phyloP scores from a whole-genome alignment of 306 rosid species.

The Quercus parvula region DNA sequence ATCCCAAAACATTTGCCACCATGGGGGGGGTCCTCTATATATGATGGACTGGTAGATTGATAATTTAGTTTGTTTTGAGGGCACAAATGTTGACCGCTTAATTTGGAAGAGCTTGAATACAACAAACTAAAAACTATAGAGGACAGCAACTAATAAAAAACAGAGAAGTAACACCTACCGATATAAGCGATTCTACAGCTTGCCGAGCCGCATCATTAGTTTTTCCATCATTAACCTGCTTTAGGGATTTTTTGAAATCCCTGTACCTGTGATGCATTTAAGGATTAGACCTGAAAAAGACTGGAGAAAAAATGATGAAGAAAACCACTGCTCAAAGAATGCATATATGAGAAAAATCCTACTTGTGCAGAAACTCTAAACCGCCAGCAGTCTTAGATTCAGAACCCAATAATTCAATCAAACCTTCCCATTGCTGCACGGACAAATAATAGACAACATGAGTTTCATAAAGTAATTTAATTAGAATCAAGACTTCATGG shows the following conservation, averaged over 20 bases:
- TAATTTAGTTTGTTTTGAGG: background rate
- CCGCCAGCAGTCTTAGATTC: slow-evolving; percentile 89
- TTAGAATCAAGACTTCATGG: slow-evolving; percentile 7
- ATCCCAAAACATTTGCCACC: background rate
- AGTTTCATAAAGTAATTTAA: slow-evolving; percentile 7
- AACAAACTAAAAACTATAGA: background rate
- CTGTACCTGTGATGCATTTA: slow-evolving; percentile 59
- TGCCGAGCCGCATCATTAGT: slow-evolving; percentile 61
- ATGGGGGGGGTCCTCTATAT: background rate
- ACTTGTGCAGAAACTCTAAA: slow-evolving; percentile 90
- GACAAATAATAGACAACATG: background rate
- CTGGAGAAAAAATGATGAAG: slow-evolving; percentile 10
- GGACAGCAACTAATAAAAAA: background rate
- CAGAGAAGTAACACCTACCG: slow-evolving; percentile 34
- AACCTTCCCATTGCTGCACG: slow-evolving; percentile 92
- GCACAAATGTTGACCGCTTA: background rate
- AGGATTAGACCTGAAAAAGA: slow-evolving; percentile 13
- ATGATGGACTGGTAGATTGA: background rate
- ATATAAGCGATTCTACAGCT: slow-evolving; percentile 74
- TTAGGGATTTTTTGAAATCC: slow-evolving; percentile 85
- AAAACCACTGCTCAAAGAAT: slow-evolving; percentile 8
- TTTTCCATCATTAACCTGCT: slow-evolving; percentile 59
- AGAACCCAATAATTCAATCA: slow-evolving; percentile 88
- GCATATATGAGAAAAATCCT: slow-evolving; percentile 20
- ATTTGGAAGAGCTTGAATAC: background rate